Conservation (phyloP, 2,329 filamentous ascomycete genomes). For the Endoconidiophora polonica region DNA sequence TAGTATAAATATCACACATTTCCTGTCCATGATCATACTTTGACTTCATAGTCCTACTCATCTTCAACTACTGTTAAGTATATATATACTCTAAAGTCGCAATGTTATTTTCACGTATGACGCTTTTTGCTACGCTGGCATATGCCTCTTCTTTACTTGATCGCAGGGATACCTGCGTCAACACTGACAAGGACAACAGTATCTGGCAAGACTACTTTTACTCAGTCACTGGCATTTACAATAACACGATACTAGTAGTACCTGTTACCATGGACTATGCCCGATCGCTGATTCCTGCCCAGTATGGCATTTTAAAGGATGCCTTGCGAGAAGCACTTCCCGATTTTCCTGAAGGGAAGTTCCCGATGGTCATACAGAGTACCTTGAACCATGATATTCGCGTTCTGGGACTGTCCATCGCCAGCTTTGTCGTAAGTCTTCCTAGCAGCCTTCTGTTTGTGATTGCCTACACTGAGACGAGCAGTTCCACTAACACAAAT, state of each 20-base stretch:
- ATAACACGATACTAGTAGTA: constrained; percentile 34
- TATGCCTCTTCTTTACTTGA: too few relatives aligned
- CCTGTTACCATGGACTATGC: constrained; percentile 32
- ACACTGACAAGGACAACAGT: neutral
- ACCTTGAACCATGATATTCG: constrained; percentile 35
- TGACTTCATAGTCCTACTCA: too few relatives aligned
- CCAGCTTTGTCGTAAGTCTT: constrained; percentile 31
- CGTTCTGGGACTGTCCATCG: constrained; percentile 22
- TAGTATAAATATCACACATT: too few relatives aligned
- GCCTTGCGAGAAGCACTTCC: constrained; percentile 20
- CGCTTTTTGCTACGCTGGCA: too few relatives aligned
- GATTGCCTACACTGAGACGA: too few relatives aligned
- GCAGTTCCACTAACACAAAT: neutral
- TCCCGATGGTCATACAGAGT: constrained; percentile 34
- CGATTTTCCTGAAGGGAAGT: constrained; percentile 32
- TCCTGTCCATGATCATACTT: too few relatives aligned
- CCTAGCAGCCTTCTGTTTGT: neutral
- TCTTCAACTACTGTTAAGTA: too few relatives aligned
- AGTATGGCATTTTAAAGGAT: constrained; percentile 34
- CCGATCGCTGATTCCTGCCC: constrained; percentile 28
- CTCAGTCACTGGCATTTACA: constrained; percentile 34
- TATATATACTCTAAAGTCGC: too few relatives aligned
- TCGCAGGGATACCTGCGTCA: too few relatives aligned
- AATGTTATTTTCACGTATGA: too few relatives aligned
- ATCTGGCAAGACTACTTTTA: constrained; percentile 23